Conservation (phyloP, 805 yeast genomes). For the Candida insectorum region DNA sequence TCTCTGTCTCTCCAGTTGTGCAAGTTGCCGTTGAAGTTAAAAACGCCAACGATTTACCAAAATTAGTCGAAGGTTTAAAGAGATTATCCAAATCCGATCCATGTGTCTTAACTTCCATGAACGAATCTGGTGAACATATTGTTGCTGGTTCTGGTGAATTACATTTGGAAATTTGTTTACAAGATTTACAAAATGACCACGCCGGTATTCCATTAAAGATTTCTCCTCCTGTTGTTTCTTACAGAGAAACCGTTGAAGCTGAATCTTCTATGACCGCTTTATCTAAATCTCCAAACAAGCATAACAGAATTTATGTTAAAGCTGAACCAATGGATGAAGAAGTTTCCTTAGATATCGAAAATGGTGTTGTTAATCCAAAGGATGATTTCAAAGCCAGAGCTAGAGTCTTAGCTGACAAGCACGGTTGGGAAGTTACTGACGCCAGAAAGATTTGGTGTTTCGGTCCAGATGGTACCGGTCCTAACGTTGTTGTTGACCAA, state of each 20-base stretch:
- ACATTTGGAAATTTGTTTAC: conserved; percentile 96
- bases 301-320: conserved; percentile 98
- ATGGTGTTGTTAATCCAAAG: conserved; percentile 87
- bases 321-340: conserved; percentile 97
- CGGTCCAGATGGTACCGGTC: conserved; percentile 99
- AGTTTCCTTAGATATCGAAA: conserved; percentile 85
- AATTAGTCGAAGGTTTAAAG: conserved; percentile 99
- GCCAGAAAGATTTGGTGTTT: conserved; percentile 99
- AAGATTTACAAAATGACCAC: conserved; percentile 96
- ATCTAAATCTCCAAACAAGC: conserved; percentile 99
- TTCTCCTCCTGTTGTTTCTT: conserved; percentile 96
- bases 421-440: conserved; percentile 99
- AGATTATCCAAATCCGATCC: conserved; percentile 99
- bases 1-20: conserved; percentile 99
- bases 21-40: conserved; percentile 99
- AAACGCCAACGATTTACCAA: conserved; percentile 99
- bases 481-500: conserved; percentile 98
- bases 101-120: conserved; percentile 86
- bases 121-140: conserved; percentile 98
- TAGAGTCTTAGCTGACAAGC: conserved; percentile 97
- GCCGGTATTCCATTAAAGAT: conserved; percentile 99
- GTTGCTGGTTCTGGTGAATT: conserved; percentile 99
- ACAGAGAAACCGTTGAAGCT: conserved; percentile 96
- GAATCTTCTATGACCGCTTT: conserved; percentile 95
- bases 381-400: conserved; percentile 99